phyloP scores from a whole-genome alignment of 78 protist genomes.

The Cavenderia fasciculata region DNA sequence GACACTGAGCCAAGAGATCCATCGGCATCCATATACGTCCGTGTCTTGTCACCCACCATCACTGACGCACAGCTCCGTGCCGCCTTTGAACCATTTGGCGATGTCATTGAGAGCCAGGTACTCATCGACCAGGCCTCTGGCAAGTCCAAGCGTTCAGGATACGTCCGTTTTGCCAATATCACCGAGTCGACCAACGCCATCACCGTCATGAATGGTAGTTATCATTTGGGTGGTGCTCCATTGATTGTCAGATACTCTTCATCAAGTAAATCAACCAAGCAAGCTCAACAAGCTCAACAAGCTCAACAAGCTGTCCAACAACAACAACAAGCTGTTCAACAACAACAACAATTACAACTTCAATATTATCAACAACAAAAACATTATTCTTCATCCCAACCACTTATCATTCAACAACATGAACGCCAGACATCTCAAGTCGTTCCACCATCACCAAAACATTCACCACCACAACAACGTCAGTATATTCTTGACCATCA shows the following conservation, averaged over 20 bases:
- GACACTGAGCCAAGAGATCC: constrained; percentile 20
- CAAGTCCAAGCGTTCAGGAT: constrained; percentile 40
- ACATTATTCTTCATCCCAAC: background rate
- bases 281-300: background rate
- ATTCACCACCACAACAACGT: background rate
- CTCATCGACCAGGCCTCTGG: constrained; percentile 18
- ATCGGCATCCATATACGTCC: constrained; percentile 18
- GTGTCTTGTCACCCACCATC: constrained; percentile 56
- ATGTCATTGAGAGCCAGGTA: constrained; percentile 34
- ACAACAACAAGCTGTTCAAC: background rate
- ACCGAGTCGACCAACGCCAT: constrained; percentile 16
- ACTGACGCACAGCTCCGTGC: constrained; percentile 20
- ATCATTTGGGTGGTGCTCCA: constrained; percentile 57
- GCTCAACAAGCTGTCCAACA: background rate
- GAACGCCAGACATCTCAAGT: background rate
- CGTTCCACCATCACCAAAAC: background rate
- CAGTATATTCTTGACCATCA: background rate
- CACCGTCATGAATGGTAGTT: constrained; percentile 22
- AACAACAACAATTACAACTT: background rate
- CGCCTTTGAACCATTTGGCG: constrained; percentile 49
- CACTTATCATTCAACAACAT: background rate
- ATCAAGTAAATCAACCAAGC: background rate
- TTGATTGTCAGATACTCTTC: constrained; percentile 31
- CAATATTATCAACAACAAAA: background rate
- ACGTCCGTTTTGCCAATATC: constrained; percentile 9